These are phyloP conservation scores for Mycena albidolilacea DNA, from an alignment of 768 basidiomycete species.

Conservation along the genomic window DNA sequence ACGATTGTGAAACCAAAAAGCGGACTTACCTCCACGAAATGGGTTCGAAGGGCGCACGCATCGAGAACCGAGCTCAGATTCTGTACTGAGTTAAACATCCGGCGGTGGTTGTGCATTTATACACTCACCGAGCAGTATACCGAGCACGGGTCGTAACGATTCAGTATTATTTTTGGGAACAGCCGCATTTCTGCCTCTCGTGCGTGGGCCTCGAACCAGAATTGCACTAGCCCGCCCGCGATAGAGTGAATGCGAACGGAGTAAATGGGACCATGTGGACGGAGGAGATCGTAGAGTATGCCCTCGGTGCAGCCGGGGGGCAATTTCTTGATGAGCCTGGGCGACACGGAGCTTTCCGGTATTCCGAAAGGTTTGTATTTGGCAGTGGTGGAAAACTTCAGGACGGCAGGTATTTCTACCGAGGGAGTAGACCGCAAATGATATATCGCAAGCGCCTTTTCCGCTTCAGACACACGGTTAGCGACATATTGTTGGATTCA, in stretches of 20 bases:
- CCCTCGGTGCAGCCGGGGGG: background rate
- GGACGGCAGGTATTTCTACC: background rate
- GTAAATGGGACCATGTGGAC: conserved; percentile 8
- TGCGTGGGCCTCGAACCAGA: conserved; percentile 38
- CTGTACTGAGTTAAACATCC: background rate
- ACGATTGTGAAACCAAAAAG: background rate
- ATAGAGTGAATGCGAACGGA: conserved; percentile 7
- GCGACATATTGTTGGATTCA: background rate
- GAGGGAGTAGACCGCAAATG: background rate
- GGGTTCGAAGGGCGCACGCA: conserved; percentile 5
- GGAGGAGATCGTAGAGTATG: conserved; percentile 9
- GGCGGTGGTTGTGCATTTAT: background rate
- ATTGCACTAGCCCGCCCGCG: conserved; percentile 12
- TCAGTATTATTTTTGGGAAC: conserved; percentile 9
- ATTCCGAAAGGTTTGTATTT: background rate
- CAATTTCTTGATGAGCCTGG: background rate
- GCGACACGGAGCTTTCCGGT: background rate
- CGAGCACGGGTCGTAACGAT: conserved; percentile 35
- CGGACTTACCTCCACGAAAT: conserved; percentile 31
- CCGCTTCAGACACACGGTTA: background rate
- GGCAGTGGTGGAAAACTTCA: background rate
- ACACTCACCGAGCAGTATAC: conserved; percentile 36
- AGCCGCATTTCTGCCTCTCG: conserved; percentile 23
- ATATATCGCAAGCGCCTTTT: conserved; percentile 5
- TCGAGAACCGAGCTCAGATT: conserved; percentile 30